These are phyloP conservation scores for Russula emetica DNA, from an alignment of 768 basidiomycete species.

Conservation along the genomic window DNA sequence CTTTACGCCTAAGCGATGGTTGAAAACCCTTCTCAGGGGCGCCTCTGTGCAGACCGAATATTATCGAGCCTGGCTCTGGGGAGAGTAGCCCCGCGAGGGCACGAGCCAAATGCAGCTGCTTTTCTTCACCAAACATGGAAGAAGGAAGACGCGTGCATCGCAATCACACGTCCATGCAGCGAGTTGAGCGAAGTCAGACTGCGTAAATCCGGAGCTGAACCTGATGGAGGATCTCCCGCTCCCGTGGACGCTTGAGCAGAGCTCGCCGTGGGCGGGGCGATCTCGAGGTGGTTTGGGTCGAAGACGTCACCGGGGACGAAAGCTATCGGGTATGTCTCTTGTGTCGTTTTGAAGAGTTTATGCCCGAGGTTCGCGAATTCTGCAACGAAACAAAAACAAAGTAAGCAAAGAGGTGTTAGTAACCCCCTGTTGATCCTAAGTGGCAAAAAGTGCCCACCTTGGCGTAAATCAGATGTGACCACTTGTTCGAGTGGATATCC, in stretches of 20 bases:
- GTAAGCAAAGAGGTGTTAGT: neutral
- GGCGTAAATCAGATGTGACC: slow-evolving; percentile 40
- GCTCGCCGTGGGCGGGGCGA: slow-evolving; percentile 30
- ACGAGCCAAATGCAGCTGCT: slow-evolving; percentile 42
- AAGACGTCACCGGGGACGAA: slow-evolving; percentile 57
- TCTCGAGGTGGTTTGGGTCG: slow-evolving; percentile 41
- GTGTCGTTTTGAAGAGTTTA: slow-evolving; percentile 51
- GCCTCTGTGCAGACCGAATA: slow-evolving; percentile 34
- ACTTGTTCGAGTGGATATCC: slow-evolving; percentile 42
- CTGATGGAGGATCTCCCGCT: neutral
- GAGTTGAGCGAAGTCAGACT: slow-evolving; percentile 42
- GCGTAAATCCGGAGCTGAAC: slow-evolving; percentile 30
- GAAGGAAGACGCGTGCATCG: slow-evolving; percentile 47
- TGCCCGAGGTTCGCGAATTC: slow-evolving; percentile 63
- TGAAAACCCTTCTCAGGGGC: neutral
- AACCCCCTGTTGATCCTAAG: neutral
- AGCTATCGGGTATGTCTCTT: slow-evolving; percentile 47
- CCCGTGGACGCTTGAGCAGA: slow-evolving; percentile 28
- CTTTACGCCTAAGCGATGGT: too few relatives aligned
- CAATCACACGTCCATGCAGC: slow-evolving; percentile 44
- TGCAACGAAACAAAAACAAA: slow-evolving; percentile 28
- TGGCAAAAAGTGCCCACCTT: slow-evolving; percentile 31
- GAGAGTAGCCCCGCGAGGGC: slow-evolving; percentile 42
- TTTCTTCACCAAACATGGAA: slow-evolving; percentile 41
- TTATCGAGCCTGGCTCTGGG: slow-evolving; percentile 31